Conservation (phyloP, 176 grass and related monocot species). For the Otatea glauca region DNA sequence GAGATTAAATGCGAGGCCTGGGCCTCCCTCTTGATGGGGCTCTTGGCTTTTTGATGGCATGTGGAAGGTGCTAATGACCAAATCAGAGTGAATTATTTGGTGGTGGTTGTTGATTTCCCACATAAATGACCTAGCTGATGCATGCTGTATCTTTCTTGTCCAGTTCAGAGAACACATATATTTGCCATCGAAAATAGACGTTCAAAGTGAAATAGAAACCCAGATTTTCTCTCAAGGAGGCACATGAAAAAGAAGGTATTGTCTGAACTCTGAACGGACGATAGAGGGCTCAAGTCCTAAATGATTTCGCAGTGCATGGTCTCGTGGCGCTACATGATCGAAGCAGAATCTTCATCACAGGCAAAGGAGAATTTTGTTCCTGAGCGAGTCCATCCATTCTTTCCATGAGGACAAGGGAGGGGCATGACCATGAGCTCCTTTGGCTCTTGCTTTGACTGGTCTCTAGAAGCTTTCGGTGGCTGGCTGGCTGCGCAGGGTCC, state of each 20-base stretch:
- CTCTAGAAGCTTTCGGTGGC: background rate
- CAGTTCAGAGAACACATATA: background rate
- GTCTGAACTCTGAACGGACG: background rate
- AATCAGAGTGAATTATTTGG: background rate
- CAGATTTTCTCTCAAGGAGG: background rate
- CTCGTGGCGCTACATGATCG: background rate
- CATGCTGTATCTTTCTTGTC: background rate
- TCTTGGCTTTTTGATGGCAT: constrained; percentile 15
- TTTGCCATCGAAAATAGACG: background rate
- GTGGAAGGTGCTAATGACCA: constrained; percentile 11
- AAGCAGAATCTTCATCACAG: background rate
- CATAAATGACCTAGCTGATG: background rate
- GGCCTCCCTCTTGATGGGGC: background rate
- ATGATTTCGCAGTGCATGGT: background rate
- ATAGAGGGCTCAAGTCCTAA: background rate
- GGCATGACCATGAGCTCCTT: background rate
- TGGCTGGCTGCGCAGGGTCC: too few species aligned
- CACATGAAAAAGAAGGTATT: background rate
- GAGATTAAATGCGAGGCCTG: background rate
- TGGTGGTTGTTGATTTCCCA: background rate
- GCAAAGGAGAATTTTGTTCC: constrained; percentile 32
- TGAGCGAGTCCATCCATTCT: background rate
- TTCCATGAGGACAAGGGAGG: constrained; percentile 34
- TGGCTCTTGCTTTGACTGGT: background rate
- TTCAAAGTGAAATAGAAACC: background rate